Evolutionary conservation across 2,329 filamentous ascomycete genomes (phyloP).

Genomic region (Botryotinia calthae): DNA sequence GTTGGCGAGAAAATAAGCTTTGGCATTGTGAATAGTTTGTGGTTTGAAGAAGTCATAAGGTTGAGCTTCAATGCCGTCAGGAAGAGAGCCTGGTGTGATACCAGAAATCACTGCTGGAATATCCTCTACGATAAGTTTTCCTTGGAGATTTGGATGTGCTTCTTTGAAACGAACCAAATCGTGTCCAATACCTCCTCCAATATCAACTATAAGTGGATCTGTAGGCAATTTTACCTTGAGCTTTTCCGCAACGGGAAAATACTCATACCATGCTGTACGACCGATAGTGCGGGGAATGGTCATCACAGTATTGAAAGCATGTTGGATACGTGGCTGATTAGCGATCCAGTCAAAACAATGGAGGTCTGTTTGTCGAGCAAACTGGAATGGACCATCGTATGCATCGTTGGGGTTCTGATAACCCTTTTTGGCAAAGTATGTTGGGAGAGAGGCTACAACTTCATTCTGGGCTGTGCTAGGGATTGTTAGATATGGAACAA

Average conservation of each 20-base stretch:
- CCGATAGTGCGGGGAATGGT: slow-evolving; percentile 6
- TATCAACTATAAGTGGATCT: slow-evolving; percentile 20
- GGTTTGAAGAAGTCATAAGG: slow-evolving; percentile 4
- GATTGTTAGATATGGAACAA: background rate
- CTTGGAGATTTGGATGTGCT: background rate
- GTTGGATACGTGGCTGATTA: slow-evolving; percentile 20
- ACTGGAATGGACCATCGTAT: slow-evolving; percentile 25
- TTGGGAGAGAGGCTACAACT: slow-evolving; percentile 17
- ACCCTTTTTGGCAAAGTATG: slow-evolving; percentile 20
- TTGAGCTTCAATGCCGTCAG: slow-evolving; percentile 5
- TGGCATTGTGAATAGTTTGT: slow-evolving; percentile 1
- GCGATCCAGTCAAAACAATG: slow-evolving; percentile 26
- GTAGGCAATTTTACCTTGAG: slow-evolving; percentile 7
- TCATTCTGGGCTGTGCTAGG: slow-evolving; percentile 19
- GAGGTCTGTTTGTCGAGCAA: slow-evolving; percentile 18
- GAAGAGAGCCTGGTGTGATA: background rate
- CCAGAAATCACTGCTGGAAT: background rate
- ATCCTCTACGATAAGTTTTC: slow-evolving; percentile 16
- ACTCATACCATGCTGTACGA: slow-evolving; percentile 20
- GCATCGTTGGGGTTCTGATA: slow-evolving; percentile 23
- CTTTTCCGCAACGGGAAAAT: slow-evolving; percentile 19
- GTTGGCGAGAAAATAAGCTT: slow-evolving; percentile 13
- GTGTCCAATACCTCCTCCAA: slow-evolving; percentile 20
- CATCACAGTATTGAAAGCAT: slow-evolving; percentile 26
- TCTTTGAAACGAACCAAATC: slow-evolving; percentile 2